Percentiles rank a stretch among this genome's conserved stretches.
Conservation (phyloP, 768 basidiomycete species). For the Mycena venus region DNA sequence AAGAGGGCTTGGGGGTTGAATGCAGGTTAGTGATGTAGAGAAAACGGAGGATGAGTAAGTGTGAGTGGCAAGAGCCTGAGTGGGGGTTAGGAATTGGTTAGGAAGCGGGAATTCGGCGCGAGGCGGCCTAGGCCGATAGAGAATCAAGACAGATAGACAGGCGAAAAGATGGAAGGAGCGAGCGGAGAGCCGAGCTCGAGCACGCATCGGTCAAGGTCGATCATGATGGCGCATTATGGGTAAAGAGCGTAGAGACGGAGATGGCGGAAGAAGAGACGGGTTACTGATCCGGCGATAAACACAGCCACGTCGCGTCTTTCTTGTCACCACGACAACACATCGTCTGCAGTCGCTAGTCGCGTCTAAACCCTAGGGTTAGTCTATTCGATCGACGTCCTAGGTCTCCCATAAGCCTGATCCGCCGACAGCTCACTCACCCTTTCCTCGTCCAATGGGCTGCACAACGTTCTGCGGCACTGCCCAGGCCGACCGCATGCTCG, state of each 20-base stretch:
- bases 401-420: too few relatives aligned
- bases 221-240: neutral
- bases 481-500: neutral
- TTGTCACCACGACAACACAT: too few relatives aligned
- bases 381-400: too few relatives aligned
- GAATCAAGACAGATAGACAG: neutral
- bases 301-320: neutral
- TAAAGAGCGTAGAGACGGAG: neutral
- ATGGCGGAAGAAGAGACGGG: neutral
- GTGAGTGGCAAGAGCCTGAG: neutral
- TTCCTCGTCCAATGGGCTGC: neutral
- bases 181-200: too few relatives aligned
- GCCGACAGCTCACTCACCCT: neutral
- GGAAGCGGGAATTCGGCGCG: neutral
- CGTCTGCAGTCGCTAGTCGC: too few relatives aligned
- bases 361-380: too few relatives aligned
- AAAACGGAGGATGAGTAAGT: too few relatives aligned
- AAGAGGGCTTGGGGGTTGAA: conserved; percentile 73
- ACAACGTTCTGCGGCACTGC: neutral
- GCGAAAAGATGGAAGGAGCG: too few relatives aligned
- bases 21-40: too few relatives aligned
- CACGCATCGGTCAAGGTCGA: too few relatives aligned
- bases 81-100: neutral
- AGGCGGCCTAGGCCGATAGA: neutral
- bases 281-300: neutral